Base-by-base conservation (phyloP, 441 rosid genomes). In the Aquilaria agallochum region DNA sequence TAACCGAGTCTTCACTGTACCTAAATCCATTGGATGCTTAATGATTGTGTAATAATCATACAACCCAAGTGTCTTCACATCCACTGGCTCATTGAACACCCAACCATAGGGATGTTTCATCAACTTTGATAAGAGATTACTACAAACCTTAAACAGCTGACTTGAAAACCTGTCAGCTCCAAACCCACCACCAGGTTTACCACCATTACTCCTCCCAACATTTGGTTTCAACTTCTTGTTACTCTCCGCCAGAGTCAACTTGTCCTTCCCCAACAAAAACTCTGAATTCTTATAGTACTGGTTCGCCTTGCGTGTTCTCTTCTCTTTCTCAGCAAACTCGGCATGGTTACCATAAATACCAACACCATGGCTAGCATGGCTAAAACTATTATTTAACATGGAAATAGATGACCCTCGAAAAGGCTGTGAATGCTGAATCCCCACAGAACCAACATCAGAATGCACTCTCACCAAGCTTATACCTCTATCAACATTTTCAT, bases 91-190 rank as follows among this genome's bases (percentile, higher is more conserved):
- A 81, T 92, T 87, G 64, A 92, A 95, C 65, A 95, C 96, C 99
- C 98, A 92, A 57, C 96, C 97, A 80, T 85, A 89, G 77, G 83
- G 87, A 72, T 95, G 97, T 81, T 90, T 95, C 92, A 95, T 88
- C 77, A 95, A 69, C 66, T 74, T 86, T 69, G 92, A 98, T 59
- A 95, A 95, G 77, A 92, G 77, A 60, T 89, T 63, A 77, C 75
- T 73, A 59, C 97, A 95, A 69, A 68, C 85, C 81, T 85, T 92
- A 69, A 77, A 89, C 60, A 85, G 57, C 75, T 92, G 92, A 61
- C 77, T 72, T 36, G 42, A 36, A 36, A 36, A 36, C 42, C 42
- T 36, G 5, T 85, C 74, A 15, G 74, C 52, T 30, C 84, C 83
- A 73, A 82, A 82, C 12, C 86, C 85, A 67, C 68, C 78, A 30